Evolutionary conservation across 2,329 filamentous ascomycete species (phyloP).

Genomic region (Aspergillus neotritici): DNA sequence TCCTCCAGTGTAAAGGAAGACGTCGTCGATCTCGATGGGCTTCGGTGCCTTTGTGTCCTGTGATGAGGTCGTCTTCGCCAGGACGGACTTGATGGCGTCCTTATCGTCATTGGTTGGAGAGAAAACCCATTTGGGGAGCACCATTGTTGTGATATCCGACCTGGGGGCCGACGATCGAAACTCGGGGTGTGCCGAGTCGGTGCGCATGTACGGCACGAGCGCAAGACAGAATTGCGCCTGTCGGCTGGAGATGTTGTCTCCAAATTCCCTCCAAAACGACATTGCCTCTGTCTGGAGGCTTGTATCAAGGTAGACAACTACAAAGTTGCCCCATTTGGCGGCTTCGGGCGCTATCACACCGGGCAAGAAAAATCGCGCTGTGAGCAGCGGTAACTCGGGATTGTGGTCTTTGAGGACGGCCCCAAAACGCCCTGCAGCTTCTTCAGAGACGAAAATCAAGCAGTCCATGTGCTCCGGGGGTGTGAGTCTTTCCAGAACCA

Average conservation of each 20-base stretch:
- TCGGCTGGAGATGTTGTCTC: constrained; percentile 3
- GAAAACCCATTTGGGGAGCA: background rate
- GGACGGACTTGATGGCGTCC: background rate
- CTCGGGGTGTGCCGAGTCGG: background rate
- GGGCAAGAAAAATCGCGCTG: background rate
- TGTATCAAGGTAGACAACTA: constrained; percentile 1
- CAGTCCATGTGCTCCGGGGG: background rate
- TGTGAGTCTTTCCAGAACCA: background rate
- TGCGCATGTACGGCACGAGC: background rate
- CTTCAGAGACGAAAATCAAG: constrained; percentile 2
- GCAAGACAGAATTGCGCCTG: constrained; percentile 4
- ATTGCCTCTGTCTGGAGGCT: background rate
- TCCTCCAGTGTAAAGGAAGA: constrained; percentile 4
- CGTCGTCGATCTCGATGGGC: no score
- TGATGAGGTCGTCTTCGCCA: background rate
- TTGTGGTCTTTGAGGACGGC: background rate
- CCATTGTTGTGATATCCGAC: background rate
- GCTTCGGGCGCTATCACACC: background rate
- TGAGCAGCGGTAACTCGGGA: background rate
- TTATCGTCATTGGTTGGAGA: constrained; percentile 1
- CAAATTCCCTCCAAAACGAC: constrained; percentile 5
- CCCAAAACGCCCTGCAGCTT: constrained; percentile 1
- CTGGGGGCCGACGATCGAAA: background rate
- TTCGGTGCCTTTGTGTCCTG: no score
- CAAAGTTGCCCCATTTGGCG: constrained; percentile 1